These are phyloP conservation scores for Kwoniella sp. DNA, from an alignment of 768 basidiomycete species.

Conservation along the genomic window DNA sequence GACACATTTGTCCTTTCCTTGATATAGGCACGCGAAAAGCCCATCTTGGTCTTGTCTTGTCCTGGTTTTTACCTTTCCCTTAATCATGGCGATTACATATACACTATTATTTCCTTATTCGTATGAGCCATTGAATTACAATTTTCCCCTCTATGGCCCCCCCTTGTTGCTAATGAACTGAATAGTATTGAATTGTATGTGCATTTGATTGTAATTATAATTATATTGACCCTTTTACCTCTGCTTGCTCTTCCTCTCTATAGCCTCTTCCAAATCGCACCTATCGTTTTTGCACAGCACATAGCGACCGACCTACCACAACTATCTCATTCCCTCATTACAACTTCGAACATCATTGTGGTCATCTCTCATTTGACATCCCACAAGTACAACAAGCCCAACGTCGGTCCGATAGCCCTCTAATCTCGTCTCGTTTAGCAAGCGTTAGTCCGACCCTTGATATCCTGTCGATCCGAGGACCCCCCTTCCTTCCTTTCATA, in stretches of 20 bases:
- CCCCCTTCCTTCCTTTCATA: not conserved
- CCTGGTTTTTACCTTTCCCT: too few species aligned
- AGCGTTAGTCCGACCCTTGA: not conserved
- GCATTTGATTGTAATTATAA: too few species aligned
- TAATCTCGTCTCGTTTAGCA: not conserved
- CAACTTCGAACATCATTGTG: too few species aligned
- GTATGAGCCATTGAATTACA: too few species aligned
- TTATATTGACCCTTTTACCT: not conserved
- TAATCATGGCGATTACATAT: too few species aligned
- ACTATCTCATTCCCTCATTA: not conserved
- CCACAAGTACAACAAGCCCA: not conserved
- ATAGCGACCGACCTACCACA: slow-evolving; percentile 4
- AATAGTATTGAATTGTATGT: too few species aligned
- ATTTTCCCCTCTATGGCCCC: too few species aligned
- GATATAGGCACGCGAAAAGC: too few species aligned
- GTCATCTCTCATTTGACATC: slow-evolving; percentile 2
- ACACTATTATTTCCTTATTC: too few species aligned
- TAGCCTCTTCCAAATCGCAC: slow-evolving; percentile 5
- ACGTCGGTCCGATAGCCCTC: not conserved
- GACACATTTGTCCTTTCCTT: too few species aligned
- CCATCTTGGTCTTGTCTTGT: too few species aligned
- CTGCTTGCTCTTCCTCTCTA: slow-evolving; percentile 1
- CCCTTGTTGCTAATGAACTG: not conserved
- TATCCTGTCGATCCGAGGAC: not conserved
- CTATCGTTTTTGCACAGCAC: not conserved